Base-by-base conservation (phyloP, 176 grass and related monocot species). In the maize (Zea mays) region DNA sequence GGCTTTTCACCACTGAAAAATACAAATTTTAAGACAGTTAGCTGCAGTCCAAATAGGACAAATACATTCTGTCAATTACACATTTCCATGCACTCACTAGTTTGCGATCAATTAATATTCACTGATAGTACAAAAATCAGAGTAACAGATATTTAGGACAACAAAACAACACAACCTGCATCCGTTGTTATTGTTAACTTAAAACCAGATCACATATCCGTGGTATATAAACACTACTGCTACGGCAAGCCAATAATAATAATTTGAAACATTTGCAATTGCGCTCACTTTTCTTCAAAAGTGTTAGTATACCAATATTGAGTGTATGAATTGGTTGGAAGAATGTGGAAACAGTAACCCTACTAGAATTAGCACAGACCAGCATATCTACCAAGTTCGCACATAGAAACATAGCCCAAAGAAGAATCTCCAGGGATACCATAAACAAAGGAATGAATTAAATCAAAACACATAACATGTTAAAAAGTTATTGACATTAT, bases 1-100 rank as follows among this genome's bases (percentile, higher is more conserved):
- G 90, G 86, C 84, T 95, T 92, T 87, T 99, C 96, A 87, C 96
- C 96, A 79, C 96, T 99, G 87, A 71, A 78, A 81, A 88, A 11
- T 68, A 34, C 16, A 79, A 79, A 19, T 49, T 71, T 76, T 16
- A 51, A 55, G 15, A 83, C 43, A 62, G 70, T 83, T 57, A 90
- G 71, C 33, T 70, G 49, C 33, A 64, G 34, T 38, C 42, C 52
- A 88, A 20, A 88, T 54, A 45, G 45, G 74, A 63, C 66, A 19
- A 67, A 52, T 54, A 62, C 5, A 62, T 57, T 19, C n/a, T 20
- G 3, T n/a, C 54, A 57, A 37, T 36, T 49, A 35, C 42, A 73
- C 50, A 73, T 8, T 43, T 51, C 37, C 64, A 37, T 7, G 46
- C 72, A 69, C 43, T 70, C 63, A 70, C 33, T 62, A 57, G 6